Evolutionary conservation across 371 early-diverging fungal species (phyloP).

Genomic region (Mucor lusitanicus): DNA sequence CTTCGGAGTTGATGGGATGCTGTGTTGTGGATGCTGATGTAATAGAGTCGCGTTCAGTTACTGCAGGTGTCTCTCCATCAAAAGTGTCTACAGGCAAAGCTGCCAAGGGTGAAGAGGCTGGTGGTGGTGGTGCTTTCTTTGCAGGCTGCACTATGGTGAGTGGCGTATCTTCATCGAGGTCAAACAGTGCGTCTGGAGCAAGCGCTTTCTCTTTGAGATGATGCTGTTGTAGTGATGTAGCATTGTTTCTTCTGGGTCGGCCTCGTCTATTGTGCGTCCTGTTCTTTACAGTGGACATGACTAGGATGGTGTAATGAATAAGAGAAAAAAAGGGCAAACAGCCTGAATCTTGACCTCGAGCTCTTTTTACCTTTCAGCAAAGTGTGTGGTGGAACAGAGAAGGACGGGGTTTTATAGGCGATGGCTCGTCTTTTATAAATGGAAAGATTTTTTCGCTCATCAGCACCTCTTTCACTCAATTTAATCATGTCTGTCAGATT

Average conservation of each 20-base stretch:
- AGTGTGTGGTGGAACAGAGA: no score
- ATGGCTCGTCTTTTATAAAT: background rate
- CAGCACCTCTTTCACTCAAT: background rate
- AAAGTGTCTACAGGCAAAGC: background rate
- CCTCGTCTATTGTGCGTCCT: conserved; percentile 6
- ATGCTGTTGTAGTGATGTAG: background rate
- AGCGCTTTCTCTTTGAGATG: conserved; percentile 52
- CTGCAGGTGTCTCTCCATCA: background rate
- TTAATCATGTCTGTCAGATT: background rate
- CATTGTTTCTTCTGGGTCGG: conserved; percentile 10
- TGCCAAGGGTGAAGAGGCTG: background rate
- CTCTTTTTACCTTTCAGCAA: no score
- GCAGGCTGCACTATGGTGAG: conserved; percentile 37
- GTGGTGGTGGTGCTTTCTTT: background rate
- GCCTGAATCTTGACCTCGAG: background rate
- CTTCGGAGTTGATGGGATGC: background rate
- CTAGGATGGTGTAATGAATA: background rate
- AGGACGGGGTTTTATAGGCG: background rate
- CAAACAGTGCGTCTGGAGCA: conserved; percentile 40
- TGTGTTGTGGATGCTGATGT: background rate
- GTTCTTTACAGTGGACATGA: background rate
- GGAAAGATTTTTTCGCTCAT: background rate
- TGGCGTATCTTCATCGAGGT: conserved; percentile 57
- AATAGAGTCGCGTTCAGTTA: background rate
- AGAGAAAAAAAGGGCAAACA: background rate